Evolutionary conservation across 805 yeast genomes (phyloP).

Genomic region (Dipodascus geniculatus): DNA sequence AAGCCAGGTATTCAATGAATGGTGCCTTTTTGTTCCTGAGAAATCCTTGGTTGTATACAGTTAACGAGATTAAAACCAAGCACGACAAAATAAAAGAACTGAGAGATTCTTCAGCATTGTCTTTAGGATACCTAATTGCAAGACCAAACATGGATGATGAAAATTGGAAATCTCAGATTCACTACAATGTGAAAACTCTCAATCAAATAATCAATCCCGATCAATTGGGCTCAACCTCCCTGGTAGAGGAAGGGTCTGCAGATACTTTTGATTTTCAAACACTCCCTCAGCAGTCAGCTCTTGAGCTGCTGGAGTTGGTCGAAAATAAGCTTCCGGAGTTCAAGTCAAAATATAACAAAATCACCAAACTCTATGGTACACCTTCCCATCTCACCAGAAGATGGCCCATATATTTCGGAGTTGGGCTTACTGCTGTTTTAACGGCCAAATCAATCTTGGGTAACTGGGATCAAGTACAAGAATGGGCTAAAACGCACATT

Average conservation of each 20-base stretch:
- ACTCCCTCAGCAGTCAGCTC: constrained; percentile 6
- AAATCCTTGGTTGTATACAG: not conserved
- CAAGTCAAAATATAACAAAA: constrained; percentile 3
- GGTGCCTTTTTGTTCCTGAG: not conserved
- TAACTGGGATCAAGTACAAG: constrained; percentile 39
- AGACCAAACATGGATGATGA: not conserved
- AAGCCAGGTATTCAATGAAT: not conserved
- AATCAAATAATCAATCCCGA: not conserved
- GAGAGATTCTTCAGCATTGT: not conserved
- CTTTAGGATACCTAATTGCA: not conserved
- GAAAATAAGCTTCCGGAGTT: constrained; percentile 11
- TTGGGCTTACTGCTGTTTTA: constrained; percentile 22
- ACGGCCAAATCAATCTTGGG: constrained; percentile 27
- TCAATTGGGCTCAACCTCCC: not conserved
- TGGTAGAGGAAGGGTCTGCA: not conserved
- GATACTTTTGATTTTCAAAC: not conserved
- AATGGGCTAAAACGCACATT: constrained; percentile 48
- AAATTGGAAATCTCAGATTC: not conserved
- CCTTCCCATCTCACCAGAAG: constrained; percentile 39
- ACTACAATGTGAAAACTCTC: not conserved
- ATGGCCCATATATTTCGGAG: constrained; percentile 50
- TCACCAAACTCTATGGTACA: constrained; percentile 14
- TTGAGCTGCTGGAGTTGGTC: constrained; percentile 9
- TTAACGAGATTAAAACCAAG: not conserved
- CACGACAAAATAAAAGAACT: not conserved